These are phyloP conservation scores for Colletotrichum agaves DNA, from an alignment of 2,329 filamentous ascomycete genomes.

Conservation along the genomic window DNA sequence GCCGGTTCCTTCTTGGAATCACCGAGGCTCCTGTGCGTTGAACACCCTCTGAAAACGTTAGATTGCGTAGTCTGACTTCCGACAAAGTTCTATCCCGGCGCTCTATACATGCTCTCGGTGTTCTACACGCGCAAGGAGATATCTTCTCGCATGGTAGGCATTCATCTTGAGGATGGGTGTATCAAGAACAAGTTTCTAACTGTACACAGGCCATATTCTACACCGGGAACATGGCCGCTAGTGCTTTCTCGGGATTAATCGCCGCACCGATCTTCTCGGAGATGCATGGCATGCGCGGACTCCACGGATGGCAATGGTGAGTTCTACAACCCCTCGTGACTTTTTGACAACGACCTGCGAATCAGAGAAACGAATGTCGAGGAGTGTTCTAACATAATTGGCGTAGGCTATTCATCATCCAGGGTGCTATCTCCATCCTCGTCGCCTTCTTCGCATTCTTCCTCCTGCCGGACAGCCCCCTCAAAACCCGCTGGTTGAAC, in stretches of 20 bases:
- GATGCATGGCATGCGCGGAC: constrained; percentile 51
- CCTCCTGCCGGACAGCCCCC: constrained; percentile 52
- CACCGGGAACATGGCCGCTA: constrained; percentile 56
- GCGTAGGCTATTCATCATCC: constrained; percentile 53
- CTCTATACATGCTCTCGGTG: constrained; percentile 37
- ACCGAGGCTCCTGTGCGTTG: constrained; percentile 36
- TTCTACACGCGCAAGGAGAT: constrained; percentile 39
- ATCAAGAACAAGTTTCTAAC: no score
- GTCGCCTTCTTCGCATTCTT: constrained; percentile 49
- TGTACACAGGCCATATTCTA: constrained; percentile 49
- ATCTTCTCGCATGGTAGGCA: constrained; percentile 44
- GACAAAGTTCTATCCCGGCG: constrained; percentile 36
- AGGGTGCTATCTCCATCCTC: constrained; percentile 50
- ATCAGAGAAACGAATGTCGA: no score
- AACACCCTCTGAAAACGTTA: not conserved
- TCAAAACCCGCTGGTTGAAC: constrained; percentile 51
- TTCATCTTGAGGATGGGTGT: no score
- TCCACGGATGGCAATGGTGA: constrained; percentile 56
- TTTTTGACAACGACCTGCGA: no score
- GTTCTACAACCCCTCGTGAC: not conserved
- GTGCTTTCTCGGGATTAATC: constrained; percentile 56
- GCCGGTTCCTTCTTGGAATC: constrained; percentile 37
- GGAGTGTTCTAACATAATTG: not conserved
- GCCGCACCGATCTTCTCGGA: constrained; percentile 56
- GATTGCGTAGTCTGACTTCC: not conserved